Base-by-base conservation (phyloP, 495 filamentous ascomycete genomes). In the Chaetomidium leptoderma region DNA sequence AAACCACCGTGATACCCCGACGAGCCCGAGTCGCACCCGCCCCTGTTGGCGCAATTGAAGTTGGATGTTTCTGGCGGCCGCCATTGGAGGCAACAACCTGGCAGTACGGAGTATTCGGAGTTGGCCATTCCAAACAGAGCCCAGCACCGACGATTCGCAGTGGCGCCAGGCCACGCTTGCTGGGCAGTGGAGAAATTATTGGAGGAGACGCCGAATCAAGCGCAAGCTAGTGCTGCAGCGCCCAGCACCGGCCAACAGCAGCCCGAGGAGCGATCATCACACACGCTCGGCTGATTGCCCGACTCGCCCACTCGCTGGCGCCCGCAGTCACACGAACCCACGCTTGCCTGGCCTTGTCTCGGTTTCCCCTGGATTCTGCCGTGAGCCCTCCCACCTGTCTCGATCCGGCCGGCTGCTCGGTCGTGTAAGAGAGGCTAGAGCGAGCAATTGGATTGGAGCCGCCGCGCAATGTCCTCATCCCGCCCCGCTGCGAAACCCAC, bases 401-500 rank as follows among this genome's bases (percentile, higher is more conserved):
- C 57, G 50, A 66, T 66, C 47, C 63, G 61, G 61, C 59, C 46
- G 59, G 65, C 57, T 58, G 46, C 46, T 51, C 21, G 56, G 39
- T 48, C 24, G 44, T 49, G 44, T 17, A 43, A 24, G 56, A 36
- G n/a, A n/a, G n/a, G n/a, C n/a, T n/a, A n/a, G n/a, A n/a, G n/a
- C n/a, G n/a, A n/a, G 27, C 36, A 62, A 45, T 53, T 51, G 52
- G 37, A 52, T 37, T 53, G 58, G 57, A 53, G 55, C 45, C 44
- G 44, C 48, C 47, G 49, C 56, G 63, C 59, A 47, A 70, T 70
- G 66, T 67, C 68, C 68, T 62, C 65, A 55, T 57, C 55, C 62
- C 60, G 57, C 60, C 42, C 59, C 55, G 58, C 61, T 51, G 61
- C 58, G 16, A 59, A 60, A 59, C 56, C 56, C 26, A 26, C 55